These are phyloP conservation scores for Clathrus columnatus DNA, from an alignment of 768 basidiomycete species.

Conservation along the genomic window DNA sequence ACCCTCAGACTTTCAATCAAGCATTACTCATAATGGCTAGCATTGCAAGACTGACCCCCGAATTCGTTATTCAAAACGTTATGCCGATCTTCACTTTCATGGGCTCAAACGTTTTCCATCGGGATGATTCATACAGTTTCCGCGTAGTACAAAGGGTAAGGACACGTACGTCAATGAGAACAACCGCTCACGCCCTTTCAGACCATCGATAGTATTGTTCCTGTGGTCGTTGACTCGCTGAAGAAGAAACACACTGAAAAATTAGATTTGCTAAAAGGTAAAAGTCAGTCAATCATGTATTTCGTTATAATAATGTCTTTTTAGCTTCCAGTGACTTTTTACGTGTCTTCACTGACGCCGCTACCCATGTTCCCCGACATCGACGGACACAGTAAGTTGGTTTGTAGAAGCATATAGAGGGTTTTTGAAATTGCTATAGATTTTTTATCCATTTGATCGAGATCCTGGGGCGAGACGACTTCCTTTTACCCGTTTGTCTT, in stretches of 20 bases:
- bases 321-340: conserved; percentile 66
- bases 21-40: conserved; percentile 81
- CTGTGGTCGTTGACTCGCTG: conserved; percentile 81
- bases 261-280: conserved; percentile 54
- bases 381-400: conserved; percentile 73
- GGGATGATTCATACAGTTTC: conserved; percentile 94
- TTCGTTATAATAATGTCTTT: not conserved
- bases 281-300: not conserved
- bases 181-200: conserved; percentile 20
- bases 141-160: conserved; percentile 85
- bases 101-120: conserved; percentile 96
- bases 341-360: conserved; percentile 88
- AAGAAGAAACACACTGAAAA: conserved; percentile 44
- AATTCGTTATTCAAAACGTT: conserved; percentile 85
- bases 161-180: not conserved
- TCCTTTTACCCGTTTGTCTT: conserved; percentile 76
- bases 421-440: conserved; percentile 29
- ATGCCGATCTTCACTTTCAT: conserved; percentile 99
- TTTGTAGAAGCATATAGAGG: not conserved
- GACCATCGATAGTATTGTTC: conserved; percentile 92
- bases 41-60: conserved; percentile 75
- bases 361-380: conserved; percentile 86
- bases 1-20: conserved; percentile 93
- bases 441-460: conserved; percentile 87
- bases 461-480: conserved; percentile 70